Evolutionary conservation across 2,329 filamentous ascomycete genomes (phyloP).

Genomic region (Tolypocladium inflatum): DNA sequence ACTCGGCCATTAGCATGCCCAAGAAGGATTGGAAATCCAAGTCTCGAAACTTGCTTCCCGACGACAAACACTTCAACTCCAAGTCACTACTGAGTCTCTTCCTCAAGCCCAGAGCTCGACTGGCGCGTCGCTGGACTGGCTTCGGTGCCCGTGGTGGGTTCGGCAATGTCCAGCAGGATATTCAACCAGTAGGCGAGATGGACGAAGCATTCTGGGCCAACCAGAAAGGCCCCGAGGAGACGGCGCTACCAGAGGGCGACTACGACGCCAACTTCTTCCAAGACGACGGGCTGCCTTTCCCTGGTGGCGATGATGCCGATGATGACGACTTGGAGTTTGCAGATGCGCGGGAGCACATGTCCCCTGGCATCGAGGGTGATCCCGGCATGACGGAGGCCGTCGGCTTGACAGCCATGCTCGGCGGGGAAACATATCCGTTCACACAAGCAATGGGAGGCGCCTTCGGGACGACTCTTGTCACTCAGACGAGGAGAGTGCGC

Average conservation of each 20-base stretch:
- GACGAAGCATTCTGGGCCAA: conserved; percentile 94
- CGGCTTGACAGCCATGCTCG: conserved; percentile 41
- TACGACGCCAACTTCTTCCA: conserved; percentile 98
- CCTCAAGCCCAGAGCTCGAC: conserved; percentile 83
- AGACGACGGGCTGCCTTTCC: conserved; percentile 67
- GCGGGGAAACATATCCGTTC: conserved; percentile 37
- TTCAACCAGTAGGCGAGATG: conserved; percentile 64
- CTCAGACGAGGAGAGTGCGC: conserved; percentile 50
- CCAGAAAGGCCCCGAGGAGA: conserved; percentile 55
- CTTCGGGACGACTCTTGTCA: conserved; percentile 60
- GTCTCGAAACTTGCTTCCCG: conserved; percentile 82
- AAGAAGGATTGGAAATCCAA: conserved; percentile 96
- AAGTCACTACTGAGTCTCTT: conserved; percentile 82
- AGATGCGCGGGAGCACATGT: conserved; percentile 72
- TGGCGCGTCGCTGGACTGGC: conserved; percentile 54
- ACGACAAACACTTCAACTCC: conserved; percentile 98
- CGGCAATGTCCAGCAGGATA: conserved; percentile 32
- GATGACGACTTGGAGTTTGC: conserved; percentile 68
- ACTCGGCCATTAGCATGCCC: conserved; percentile 72
- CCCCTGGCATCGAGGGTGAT: conserved; percentile 49
- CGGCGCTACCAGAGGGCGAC: conserved; percentile 55
- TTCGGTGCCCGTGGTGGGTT: conserved; percentile 36
- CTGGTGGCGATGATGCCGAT: conserved; percentile 48
- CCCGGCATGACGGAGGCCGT: conserved; percentile 34
- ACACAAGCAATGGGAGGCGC: conserved; percentile 32